Percentiles rank a stretch among this genome's conserved stretches.
These are phyloP conservation scores for Penicillium psychrosexuale DNA, from an alignment of 2,329 filamentous ascomycete species.

Conservation along the genomic window DNA sequence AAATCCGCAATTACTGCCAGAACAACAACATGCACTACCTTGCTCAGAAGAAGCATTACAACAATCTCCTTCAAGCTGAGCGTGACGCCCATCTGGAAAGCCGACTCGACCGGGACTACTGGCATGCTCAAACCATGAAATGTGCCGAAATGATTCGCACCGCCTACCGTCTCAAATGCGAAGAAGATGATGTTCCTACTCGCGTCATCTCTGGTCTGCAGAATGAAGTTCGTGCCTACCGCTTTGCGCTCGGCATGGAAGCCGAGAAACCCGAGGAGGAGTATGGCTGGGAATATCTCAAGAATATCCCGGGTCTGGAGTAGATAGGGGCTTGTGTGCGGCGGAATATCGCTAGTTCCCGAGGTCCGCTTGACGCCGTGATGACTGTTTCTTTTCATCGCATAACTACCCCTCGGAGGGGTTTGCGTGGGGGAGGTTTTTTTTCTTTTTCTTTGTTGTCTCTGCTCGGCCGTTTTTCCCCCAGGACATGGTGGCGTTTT, in stretches of 20 bases:
- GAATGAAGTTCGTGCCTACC: conserved; percentile 49
- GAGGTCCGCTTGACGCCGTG: conserved; percentile 11
- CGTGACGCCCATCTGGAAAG: conserved; percentile 49
- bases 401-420: conserved; percentile 1
- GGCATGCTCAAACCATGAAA: conserved; percentile 48
- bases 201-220: conserved; percentile 47
- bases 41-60: conserved; percentile 49
- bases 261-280: conserved; percentile 49
- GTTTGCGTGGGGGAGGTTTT: background rate
- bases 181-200: conserved; percentile 47
- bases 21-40: conserved; percentile 50
- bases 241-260: conserved; percentile 49
- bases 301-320: conserved; percentile 39
- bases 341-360: conserved; percentile 16
- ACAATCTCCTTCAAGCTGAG: conserved; percentile 50
- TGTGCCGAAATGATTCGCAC: conserved; percentile 50
- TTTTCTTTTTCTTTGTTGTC: background rate
- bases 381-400: conserved; percentile 12
- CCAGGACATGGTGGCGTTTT: background rate
- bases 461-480: background rate
- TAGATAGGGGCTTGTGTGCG: conserved; percentile 18
- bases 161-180: conserved; percentile 47
- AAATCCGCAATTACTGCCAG: conserved; percentile 51
- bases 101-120: conserved; percentile 50
- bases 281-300: conserved; percentile 49